phyloP scores from a whole-genome alignment of 805 yeast genomes.

The Naumovozyma dairenensis region DNA sequence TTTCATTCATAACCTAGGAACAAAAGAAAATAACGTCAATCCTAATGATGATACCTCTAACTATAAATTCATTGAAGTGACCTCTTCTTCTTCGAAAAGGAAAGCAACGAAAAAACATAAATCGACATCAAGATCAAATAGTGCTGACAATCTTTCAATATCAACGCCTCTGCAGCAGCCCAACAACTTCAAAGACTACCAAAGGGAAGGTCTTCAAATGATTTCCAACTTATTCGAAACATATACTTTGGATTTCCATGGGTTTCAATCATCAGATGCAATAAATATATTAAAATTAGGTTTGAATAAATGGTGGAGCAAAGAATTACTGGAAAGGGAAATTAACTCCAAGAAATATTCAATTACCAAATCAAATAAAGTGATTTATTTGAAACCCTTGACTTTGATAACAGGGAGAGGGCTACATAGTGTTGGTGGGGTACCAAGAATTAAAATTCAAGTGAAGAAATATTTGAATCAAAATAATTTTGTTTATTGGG shows the following conservation, averaged over 20 bases:
- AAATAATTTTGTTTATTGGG: slow-evolving; percentile 37
- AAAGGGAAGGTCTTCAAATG: slow-evolving; percentile 2
- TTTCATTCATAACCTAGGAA: too few relatives aligned
- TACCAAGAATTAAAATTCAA: slow-evolving; percentile 36
- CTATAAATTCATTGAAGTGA: too few relatives aligned
- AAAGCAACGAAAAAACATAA: too few relatives aligned
- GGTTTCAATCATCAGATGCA: slow-evolving; percentile 41
- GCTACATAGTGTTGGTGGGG: slow-evolving; percentile 52
- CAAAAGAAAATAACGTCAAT: too few relatives aligned
- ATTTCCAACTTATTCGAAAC: slow-evolving; percentile 11
- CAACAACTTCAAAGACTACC: too few relatives aligned
- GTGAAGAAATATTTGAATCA: slow-evolving; percentile 34
- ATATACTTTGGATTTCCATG: slow-evolving; percentile 47
- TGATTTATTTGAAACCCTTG: slow-evolving; percentile 35
- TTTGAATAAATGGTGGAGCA: slow-evolving; percentile 52
- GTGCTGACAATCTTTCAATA: too few relatives aligned
- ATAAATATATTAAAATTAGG: slow-evolving; percentile 29
- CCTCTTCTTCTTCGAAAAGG: too few relatives aligned
- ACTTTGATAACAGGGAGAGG: slow-evolving; percentile 61
- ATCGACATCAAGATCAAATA: too few relatives aligned
- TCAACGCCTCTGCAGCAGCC: too few relatives aligned
- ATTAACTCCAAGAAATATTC: slow-evolving; percentile 29
- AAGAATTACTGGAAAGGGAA: slow-evolving; percentile 39
- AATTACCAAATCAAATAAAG: slow-evolving; percentile 27
- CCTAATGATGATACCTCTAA: too few relatives aligned